Base-by-base conservation (phyloP, 2,329 filamentous ascomycete species). In the Trichoderma sp. region DNA sequence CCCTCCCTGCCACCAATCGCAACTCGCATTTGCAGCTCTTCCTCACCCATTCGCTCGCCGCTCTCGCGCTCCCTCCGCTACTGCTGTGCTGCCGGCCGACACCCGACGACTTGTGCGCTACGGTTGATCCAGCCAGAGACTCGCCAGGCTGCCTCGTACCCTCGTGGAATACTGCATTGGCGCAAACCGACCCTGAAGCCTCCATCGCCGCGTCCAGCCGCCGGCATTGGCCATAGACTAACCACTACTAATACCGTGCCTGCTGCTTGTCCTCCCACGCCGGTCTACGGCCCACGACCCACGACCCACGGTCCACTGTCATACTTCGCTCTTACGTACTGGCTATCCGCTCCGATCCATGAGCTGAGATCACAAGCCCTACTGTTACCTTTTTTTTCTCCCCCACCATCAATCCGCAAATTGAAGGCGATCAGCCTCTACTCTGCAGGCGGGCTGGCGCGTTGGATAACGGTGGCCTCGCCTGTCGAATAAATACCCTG, bases 251-350 rank as follows among this genome's bases (percentile, higher is more conserved):
- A 57, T 56, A 47, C 52, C 52, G 37, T 57, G 27, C 62, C 43
- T 55, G 52, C 14, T 57, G 52, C 52, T 65, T 65, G 62, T 65
- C 62, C 53, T 57, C 62, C 62, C 62, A 57, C 63, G 31, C 64
- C 65, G 58, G 70, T 72, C 73, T 70, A 72, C 73, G 68, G 58
- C 72, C 70, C 76, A 75, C 61, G 49, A 49, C 47, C 60, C 43
- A 49, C 47, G 47, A n/a, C 74, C 66, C 59, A 68, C 65, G 77
- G 74, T 76, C 69, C 69, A 70, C 69, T 68, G 73, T 72, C 74
- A 74, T 74, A 75, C 75, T 71, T 77, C 74, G 70, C 70, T 77
- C 78, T 79, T 79, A 79, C 77, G 77, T 79, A 79, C 78, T 75
- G 72, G 69, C 72, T 72, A 69, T 64, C 60, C 71, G 67, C 60